These are phyloP conservation scores for Pseudogymnoascus sp. DNA, from an alignment of 2,329 filamentous ascomycete species.

Conservation along the genomic window DNA sequence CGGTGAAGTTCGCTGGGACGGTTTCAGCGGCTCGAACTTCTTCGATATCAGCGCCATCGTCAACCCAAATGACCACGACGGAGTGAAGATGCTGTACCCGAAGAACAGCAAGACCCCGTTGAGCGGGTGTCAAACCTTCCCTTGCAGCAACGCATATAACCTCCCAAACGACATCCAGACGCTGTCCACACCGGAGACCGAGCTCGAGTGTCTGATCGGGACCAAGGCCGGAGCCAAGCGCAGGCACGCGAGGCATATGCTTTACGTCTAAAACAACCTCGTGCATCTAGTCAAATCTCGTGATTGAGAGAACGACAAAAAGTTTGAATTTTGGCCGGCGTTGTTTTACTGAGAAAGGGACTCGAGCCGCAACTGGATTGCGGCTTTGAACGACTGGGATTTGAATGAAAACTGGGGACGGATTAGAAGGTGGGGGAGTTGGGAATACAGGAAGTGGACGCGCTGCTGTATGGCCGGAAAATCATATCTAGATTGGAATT, in stretches of 20 bases:
- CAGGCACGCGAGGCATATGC: constrained; percentile 12
- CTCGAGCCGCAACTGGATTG: background rate
- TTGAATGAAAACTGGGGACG: background rate
- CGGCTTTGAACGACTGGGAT: background rate
- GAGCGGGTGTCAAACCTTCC: constrained; percentile 44
- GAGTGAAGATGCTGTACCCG: constrained; percentile 48
- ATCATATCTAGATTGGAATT: background rate
- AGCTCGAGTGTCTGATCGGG: constrained; percentile 38
- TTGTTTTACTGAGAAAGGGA: background rate
- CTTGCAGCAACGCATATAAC: constrained; percentile 47
- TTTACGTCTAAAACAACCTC: background rate
- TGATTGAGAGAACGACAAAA: constrained; percentile 3
- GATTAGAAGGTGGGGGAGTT: background rate
- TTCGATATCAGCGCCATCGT: constrained; percentile 53
- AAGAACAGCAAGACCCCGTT: constrained; percentile 28
- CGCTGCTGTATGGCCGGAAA: constrained; percentile 6
- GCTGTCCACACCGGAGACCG: constrained; percentile 38
- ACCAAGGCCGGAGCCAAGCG: constrained; percentile 14
- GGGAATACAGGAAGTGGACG: constrained; percentile 3
- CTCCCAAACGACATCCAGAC: constrained; percentile 46
- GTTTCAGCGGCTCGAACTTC: constrained; percentile 41
- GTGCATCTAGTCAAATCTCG: background rate
- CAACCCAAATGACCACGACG: constrained; percentile 38
- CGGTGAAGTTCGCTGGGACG: constrained; percentile 43
- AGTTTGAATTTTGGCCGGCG: constrained; percentile 5